Conservation (phyloP, 2,329 filamentous ascomycete species). For the Malbranchea zuffiana region DNA sequence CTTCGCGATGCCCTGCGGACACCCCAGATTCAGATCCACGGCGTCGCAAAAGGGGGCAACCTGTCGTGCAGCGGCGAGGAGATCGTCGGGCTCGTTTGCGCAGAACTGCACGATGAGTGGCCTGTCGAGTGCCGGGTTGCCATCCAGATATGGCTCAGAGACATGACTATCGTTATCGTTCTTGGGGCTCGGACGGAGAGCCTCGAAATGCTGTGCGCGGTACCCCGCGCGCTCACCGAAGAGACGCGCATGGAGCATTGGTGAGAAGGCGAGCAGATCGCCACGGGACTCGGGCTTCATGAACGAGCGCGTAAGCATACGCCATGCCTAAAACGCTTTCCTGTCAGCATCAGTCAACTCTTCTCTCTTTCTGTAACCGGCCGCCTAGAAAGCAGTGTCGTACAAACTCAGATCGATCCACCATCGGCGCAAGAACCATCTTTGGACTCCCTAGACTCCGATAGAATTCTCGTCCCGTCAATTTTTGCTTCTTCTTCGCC, state of each 20-base stretch:
- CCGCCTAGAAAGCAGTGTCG: slow-evolving; percentile 24
- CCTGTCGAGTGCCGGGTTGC: slow-evolving; percentile 71
- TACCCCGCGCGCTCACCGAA: slow-evolving; percentile 69
- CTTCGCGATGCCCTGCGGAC: slow-evolving; percentile 87
- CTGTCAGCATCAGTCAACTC: not conserved
- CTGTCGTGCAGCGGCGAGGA: slow-evolving; percentile 55
- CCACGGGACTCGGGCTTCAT: slow-evolving; percentile 55
- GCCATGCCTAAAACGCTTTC: slow-evolving; percentile 63
- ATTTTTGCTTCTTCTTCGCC: too few relatives aligned
- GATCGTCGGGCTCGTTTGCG: slow-evolving; percentile 40
- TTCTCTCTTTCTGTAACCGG: not conserved
- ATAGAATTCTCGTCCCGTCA: slow-evolving; percentile 83
- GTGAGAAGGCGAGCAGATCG: slow-evolving; percentile 74
- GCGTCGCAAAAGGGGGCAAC: slow-evolving; percentile 87
- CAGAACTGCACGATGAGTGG: slow-evolving; percentile 96
- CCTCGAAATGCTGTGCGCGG: slow-evolving; percentile 70
- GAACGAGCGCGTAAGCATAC: slow-evolving; percentile 89
- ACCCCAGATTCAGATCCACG: slow-evolving; percentile 89
- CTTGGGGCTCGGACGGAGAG: slow-evolving; percentile 35
- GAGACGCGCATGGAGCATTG: slow-evolving; percentile 90
- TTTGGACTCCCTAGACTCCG: slow-evolving; percentile 88
- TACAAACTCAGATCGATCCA: slow-evolving; percentile 96
- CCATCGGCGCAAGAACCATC: slow-evolving; percentile 89
- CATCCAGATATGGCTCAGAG: slow-evolving; percentile 58
- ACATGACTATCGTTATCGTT: not conserved